phyloP scores from a whole-genome alignment of 2,329 filamentous ascomycete species.

The Pyrenophora graminea region DNA sequence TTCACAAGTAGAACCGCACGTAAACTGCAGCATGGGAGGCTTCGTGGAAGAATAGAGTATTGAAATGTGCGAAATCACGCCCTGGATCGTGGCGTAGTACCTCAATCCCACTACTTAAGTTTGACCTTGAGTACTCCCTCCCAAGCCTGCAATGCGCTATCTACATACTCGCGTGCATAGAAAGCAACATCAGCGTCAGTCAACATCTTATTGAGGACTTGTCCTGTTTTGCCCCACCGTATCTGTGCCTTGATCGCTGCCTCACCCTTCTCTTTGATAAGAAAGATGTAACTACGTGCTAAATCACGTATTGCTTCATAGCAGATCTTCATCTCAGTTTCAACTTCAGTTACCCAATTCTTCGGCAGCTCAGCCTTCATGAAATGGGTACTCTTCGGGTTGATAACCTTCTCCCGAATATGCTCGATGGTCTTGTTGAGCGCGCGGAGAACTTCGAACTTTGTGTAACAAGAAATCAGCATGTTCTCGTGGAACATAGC shows the following conservation, averaged over 20 bases:
- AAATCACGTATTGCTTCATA: conserved; percentile 21
- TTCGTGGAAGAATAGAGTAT: too few relatives aligned
- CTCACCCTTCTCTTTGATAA: conserved; percentile 26
- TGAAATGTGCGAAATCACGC: not conserved
- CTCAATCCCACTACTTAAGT: conserved; percentile 29
- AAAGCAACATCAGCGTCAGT: conserved; percentile 26
- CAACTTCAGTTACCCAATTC: conserved; percentile 18
- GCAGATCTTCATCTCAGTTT: conserved; percentile 13
- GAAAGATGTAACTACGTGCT: conserved; percentile 22
- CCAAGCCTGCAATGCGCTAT: conserved; percentile 39
- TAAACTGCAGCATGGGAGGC: too few relatives aligned
- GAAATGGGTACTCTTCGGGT: conserved; percentile 22
- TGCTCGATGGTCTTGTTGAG: conserved; percentile 19
- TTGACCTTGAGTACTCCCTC: conserved; percentile 40
- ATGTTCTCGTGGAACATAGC: conserved; percentile 30
- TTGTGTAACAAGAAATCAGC: conserved; percentile 29
- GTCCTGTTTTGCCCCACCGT: conserved; percentile 29
- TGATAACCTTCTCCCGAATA: conserved; percentile 20
- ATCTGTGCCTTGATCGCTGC: conserved; percentile 29
- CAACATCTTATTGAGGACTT: conserved; percentile 24
- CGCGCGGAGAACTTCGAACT: conserved; percentile 29
- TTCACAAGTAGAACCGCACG: too few relatives aligned
- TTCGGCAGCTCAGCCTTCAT: conserved; percentile 22
- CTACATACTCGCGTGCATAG: conserved; percentile 38
- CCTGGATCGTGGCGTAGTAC: not conserved